A percentile compares a stretch with the other conserved stretches of the same genome.
Conservation (phyloP, 75 land plant species). For the Azolla pinnata region DNA sequence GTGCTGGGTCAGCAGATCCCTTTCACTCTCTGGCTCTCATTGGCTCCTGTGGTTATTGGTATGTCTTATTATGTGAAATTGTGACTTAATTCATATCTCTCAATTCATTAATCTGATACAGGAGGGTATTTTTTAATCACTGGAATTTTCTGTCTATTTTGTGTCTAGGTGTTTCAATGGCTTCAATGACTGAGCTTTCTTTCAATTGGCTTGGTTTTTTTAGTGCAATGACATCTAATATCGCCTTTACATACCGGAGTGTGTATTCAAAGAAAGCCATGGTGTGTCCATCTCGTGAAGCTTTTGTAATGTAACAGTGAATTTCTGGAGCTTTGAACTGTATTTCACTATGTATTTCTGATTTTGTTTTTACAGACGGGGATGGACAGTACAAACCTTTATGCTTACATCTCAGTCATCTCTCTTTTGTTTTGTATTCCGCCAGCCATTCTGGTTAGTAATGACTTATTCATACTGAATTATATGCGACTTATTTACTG, state of each 20-base stretch:
- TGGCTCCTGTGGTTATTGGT: slow-evolving; percentile 36
- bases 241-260: slow-evolving; percentile 42
- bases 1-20: slow-evolving; percentile 38
- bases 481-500: too few relatives aligned
- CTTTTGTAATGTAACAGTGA: background rate
- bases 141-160: slow-evolving; percentile 84
- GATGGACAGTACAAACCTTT: slow-evolving; percentile 41
- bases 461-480: background rate
- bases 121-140: too few relatives aligned
- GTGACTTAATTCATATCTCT: too few relatives aligned
- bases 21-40: slow-evolving; percentile 25
- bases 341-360: background rate
- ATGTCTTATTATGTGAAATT: slow-evolving; percentile 5
- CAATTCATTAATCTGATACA: too few relatives aligned
- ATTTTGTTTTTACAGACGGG: slow-evolving; percentile 28
- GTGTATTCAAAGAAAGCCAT: slow-evolving; percentile 45
- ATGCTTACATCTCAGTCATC: slow-evolving; percentile 35
- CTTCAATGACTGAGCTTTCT: slow-evolving; percentile 40
- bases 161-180: slow-evolving; percentile 59
- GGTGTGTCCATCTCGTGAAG: slow-evolving; percentile 9
- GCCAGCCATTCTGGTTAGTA: slow-evolving; percentile 27
- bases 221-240: slow-evolving; percentile 42
- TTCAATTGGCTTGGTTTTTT: slow-evolving; percentile 46
- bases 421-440: slow-evolving; percentile 29
- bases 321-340: background rate